Conservation (phyloP, 169 alveolate genomes). For the Besnoitia besnoiti region DNA sequence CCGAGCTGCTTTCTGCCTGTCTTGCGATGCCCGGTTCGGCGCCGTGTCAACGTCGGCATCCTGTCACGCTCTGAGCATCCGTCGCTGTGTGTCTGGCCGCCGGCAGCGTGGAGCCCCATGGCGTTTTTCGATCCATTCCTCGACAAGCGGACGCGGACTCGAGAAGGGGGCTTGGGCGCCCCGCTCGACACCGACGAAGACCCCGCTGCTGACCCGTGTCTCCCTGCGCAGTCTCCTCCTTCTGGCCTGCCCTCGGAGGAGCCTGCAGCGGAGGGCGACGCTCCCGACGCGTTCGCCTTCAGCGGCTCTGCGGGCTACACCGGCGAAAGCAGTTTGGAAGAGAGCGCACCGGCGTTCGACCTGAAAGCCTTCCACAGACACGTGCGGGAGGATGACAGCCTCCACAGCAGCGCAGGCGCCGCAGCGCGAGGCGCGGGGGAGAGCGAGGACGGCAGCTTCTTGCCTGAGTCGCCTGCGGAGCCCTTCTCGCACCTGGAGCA, state of each 20-base stretch:
- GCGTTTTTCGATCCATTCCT: slow-evolving; percentile 9
- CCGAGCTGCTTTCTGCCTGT: too few relatives aligned
- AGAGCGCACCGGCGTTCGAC: neutral
- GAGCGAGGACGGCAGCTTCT: neutral
- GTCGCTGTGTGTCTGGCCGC: neutral
- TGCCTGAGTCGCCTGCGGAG: too few relatives aligned
- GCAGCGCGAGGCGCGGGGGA: neutral
- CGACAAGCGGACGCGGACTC: neutral
- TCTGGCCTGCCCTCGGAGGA: too few relatives aligned
- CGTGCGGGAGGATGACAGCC: neutral
- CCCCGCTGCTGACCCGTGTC: neutral
- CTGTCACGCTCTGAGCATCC: neutral
- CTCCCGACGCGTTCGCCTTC: neutral
- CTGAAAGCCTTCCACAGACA: slow-evolving; percentile 12
- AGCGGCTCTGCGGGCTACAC: neutral
- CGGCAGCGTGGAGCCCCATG: neutral
- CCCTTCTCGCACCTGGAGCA: neutral
- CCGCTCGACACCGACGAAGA: neutral
- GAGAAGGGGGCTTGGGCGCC: neutral
- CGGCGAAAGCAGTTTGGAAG: slow-evolving; percentile 1
- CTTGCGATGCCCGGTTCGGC: too few relatives aligned
- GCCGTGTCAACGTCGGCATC: too few relatives aligned
- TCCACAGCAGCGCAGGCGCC: neutral
- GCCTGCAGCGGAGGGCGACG: slow-evolving; percentile 1
- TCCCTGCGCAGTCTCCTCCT: neutral